Evolutionary conservation across 352 stramenopile species (phyloP), one percentile per base, ranked within the genome.

Genomic region (Phytopythium helicoides): DNA sequence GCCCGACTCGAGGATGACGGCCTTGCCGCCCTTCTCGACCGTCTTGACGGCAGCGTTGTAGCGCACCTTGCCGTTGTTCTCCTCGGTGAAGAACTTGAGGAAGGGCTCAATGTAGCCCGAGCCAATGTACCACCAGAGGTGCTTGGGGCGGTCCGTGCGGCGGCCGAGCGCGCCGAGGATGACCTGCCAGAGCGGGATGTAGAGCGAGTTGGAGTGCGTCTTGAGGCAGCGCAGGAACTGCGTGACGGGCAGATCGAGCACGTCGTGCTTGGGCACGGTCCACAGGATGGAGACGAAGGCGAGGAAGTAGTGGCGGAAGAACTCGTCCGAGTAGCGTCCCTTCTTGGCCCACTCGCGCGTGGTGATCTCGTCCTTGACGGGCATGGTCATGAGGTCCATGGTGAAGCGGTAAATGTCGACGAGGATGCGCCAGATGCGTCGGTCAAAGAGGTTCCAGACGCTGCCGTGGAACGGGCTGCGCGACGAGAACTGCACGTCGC

Each of bases 301-400:
- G 23, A 92, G 62, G 71, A 87, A 94, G 75, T 94, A 94, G 66
- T 92, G 81, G 56, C 84, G 84, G 68, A 92, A 87, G 59, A 94
- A 94, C 64, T 90, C 81, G 26, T 71, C 46, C 58, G 84, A 94
- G 81, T 92, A 94, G 45, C 68, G 71, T 52, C 76, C 59, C 59
- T 73, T 68, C 39, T 64, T 64, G 41, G 80, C 68, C 84, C 84
- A 94, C 48, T 92, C 84, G 52, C 75, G 76, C 18, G 84, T 94
- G 16, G 84, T 89, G 39, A 89, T 74, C 33, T 72, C 52, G 31
- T 71, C 69, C 63, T 90, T 91, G 22, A 91, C 76, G 2, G 82
- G 81, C 81, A 92, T 89, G 12, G 66, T 85, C 75, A 91, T 86
- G 52, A 94, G 71, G 58, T 94, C 80, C 76, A 86, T 85, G 23